These are phyloP conservation scores for Sequoiadendron giganteum DNA, from an alignment of 75 land plant species.

Conservation along the genomic window DNA sequence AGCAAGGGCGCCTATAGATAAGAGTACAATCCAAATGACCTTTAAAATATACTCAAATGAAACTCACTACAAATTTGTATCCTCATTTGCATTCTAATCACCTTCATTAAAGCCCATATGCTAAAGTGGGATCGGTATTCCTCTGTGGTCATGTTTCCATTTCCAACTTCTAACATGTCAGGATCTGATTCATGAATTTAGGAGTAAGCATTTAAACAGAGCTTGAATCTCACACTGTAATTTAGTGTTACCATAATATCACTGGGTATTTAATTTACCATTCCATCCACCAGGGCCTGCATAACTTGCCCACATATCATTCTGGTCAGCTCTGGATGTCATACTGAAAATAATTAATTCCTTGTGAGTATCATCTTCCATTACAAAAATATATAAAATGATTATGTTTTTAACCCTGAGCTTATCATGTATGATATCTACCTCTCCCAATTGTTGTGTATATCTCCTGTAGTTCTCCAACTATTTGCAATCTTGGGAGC, in stretches of 20 bases:
- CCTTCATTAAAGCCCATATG: constrained; percentile 89
- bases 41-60: neutral
- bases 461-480: constrained; percentile 9
- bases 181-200: constrained; percentile 55
- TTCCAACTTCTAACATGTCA: constrained; percentile 95
- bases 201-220: neutral
- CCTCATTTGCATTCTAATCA: neutral
- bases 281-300: constrained; percentile 88
- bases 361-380: neutral
- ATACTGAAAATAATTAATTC: constrained; percentile 32
- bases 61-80: neutral
- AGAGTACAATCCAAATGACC: too few species aligned
- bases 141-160: constrained; percentile 80
- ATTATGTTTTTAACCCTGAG: too few species aligned
- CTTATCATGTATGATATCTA: constrained; percentile 8
- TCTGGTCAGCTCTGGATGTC: constrained; percentile 58
- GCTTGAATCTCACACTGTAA: constrained; percentile 56
- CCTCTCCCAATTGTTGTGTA: constrained; percentile 74
- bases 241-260: neutral
- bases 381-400: too few species aligned
- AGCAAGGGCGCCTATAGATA: constrained; percentile 76
- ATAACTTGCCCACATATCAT: constrained; percentile 69
- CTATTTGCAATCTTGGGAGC: constrained; percentile 34
- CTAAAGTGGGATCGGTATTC: constrained; percentile 89
- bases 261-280: constrained; percentile 31